These are phyloP conservation scores for Fusarium xylarioides DNA, from an alignment of 2,329 filamentous ascomycete species.

Conservation along the genomic window DNA sequence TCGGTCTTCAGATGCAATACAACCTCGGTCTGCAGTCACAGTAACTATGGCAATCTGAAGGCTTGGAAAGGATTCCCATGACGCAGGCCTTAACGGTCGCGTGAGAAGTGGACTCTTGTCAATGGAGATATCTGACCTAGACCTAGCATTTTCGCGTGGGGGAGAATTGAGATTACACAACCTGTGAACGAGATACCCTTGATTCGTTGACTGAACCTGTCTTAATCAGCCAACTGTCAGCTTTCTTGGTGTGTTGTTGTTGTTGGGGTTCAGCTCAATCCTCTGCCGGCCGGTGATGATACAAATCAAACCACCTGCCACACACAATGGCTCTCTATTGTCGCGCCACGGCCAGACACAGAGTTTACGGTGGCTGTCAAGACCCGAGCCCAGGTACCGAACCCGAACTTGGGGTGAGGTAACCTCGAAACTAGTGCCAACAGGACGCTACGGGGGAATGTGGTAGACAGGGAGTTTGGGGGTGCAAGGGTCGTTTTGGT, in stretches of 20 bases:
- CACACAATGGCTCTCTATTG: background rate
- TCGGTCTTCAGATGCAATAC: background rate
- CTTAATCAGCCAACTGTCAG: background rate
- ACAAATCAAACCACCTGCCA: background rate
- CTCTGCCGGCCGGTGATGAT: slow-evolving; percentile 20
- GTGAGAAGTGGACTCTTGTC: slow-evolving; percentile 9
- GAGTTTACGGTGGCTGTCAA: background rate
- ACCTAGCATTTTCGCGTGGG: background rate
- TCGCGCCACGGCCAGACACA: background rate
- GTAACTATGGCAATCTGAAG: background rate
- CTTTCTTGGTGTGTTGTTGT: background rate
- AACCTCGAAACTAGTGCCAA: slow-evolving; percentile 12
- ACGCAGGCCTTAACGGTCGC: slow-evolving; percentile 1
- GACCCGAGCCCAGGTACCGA: slow-evolving; percentile 31
- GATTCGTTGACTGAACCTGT: slow-evolving; percentile 19
- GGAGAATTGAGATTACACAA: background rate
- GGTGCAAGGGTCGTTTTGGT: slow-evolving; percentile 30
- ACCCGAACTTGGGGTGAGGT: slow-evolving; percentile 18
- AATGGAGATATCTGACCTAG: slow-evolving; percentile 1
- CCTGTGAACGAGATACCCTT: slow-evolving; percentile 26
- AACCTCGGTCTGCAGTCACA: background rate
- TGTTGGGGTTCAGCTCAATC: background rate
- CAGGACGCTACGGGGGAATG: slow-evolving; percentile 27
- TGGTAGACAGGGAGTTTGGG: slow-evolving; percentile 38
- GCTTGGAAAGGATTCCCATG: background rate